phyloP scores from a whole-genome alignment of 2,329 filamentous ascomycete genomes.

The Ophiostoma piceae region DNA sequence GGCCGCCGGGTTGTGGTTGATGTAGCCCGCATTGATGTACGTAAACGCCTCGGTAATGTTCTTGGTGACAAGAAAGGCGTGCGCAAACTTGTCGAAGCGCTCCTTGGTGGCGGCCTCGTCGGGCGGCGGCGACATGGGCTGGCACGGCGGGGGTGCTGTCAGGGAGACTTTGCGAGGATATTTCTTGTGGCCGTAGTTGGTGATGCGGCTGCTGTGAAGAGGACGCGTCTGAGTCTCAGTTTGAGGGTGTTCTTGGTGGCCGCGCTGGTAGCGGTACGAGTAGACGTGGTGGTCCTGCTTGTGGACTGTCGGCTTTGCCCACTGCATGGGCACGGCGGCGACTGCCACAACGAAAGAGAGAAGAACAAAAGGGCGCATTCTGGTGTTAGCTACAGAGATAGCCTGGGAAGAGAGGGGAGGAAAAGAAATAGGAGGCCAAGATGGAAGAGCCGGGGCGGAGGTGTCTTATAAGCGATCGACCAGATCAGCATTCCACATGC shows the following conservation, averaged over 20 bases:
- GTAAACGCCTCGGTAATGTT: constrained; percentile 30
- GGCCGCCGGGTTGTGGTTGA: constrained; percentile 30
- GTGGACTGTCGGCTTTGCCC: not conserved
- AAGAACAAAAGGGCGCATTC: not conserved
- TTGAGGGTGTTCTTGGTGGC: not conserved
- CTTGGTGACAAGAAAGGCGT: constrained; percentile 30
- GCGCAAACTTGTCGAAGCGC: constrained; percentile 30
- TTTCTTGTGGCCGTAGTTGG: not conserved
- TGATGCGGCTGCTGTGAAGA: too few species aligned
- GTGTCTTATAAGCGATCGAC: not conserved
- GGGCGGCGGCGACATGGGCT: constrained; percentile 27
- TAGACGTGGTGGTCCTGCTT: not conserved
- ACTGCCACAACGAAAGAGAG: not conserved
- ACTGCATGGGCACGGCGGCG: not conserved
- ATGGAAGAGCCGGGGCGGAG: not conserved
- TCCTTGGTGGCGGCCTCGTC: constrained; percentile 28
- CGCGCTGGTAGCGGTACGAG: not conserved
- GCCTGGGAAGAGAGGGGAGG: not conserved
- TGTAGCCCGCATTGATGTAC: constrained; percentile 30
- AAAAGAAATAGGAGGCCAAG: not conserved
- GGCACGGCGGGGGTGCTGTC: constrained; percentile 21
- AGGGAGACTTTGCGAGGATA: not conserved
- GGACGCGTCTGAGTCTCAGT: not conserved
- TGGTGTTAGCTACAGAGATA: not conserved
- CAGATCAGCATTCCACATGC: not conserved